Conservation (phyloP, 352 stramenopile species). For the Phytophthora cactorum region DNA sequence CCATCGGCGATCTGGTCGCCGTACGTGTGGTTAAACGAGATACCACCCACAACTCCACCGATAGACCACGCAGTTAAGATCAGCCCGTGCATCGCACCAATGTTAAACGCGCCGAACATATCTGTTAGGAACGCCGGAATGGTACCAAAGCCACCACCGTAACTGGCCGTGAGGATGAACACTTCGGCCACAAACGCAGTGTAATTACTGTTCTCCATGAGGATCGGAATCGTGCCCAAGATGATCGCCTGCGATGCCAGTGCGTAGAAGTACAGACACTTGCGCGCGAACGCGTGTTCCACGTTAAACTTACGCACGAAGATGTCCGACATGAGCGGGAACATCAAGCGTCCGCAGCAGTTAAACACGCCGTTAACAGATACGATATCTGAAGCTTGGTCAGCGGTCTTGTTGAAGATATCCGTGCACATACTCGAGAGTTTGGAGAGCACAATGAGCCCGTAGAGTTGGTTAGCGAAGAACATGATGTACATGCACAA, state of each 20-base stretch:
- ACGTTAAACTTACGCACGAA: constrained; percentile 47
- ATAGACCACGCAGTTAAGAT: constrained; percentile 84
- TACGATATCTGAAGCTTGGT: constrained; percentile 48
- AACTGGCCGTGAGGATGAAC: constrained; percentile 75
- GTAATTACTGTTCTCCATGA: constrained; percentile 68
- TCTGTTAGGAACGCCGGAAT: constrained; percentile 81
- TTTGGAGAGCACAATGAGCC: constrained; percentile 67
- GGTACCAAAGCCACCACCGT: constrained; percentile 74
- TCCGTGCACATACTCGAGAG: constrained; percentile 58
- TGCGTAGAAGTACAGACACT: constrained; percentile 67
- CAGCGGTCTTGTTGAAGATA: constrained; percentile 45
- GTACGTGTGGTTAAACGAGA: constrained; percentile 75
- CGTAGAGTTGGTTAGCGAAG: constrained; percentile 62
- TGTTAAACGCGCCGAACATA: constrained; percentile 88
- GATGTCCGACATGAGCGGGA: constrained; percentile 48
- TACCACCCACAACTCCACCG: constrained; percentile 68
- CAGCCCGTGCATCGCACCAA: constrained; percentile 77
- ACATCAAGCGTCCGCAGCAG: constrained; percentile 47
- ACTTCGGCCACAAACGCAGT: constrained; percentile 57
- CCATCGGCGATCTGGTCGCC: constrained; percentile 40
- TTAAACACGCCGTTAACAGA: constrained; percentile 66
- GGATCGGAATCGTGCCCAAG: constrained; percentile 59
- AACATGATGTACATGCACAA: constrained; percentile 75
- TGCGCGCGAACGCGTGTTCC: constrained; percentile 50
- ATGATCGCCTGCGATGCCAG: constrained; percentile 67